Evolutionary conservation across 2,329 filamentous ascomycete species (phyloP), one percentile per base, ranked within the genome.

Genomic region (Monosporascus cannonballus): DNA sequence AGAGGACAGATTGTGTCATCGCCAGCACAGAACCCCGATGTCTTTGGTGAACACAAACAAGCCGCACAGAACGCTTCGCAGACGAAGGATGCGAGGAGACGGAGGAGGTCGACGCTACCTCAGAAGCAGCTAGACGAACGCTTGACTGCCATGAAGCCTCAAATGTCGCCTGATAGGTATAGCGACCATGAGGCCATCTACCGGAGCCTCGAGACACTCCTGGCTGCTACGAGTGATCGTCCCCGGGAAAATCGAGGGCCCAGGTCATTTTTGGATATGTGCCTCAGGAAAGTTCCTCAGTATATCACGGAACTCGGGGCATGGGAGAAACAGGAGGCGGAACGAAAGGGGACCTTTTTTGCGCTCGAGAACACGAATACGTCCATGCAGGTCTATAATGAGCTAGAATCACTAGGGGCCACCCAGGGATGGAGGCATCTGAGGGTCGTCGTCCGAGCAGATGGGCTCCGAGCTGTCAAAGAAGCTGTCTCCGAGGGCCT

Each of bases 181-280:
- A 61, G 61, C 2, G 70, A 73, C n/a, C 72, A 75, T 47, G 73
- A 77, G 51, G 71, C 74, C 2, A 69, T 79, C 49, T 72, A 74
- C 52, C 67, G 71, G 37, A 71, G 73, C 2, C 54, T 79, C 15
- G 74, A 78, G 46, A 64, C 71, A 5, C 62, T 80, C 24, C 64
- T 79, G 3, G 69, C 68, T 39, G 70, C 73, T 4, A 78, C 76
- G 18, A 62, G 45, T 34, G 48, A 49, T 18, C 50, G 51, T 9
- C 15, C 48, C n/a, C 37, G 55, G 14, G 53, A 56, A 47, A 27
- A 48, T n/a, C 53, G 55, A 56, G 55, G 69, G 62, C 20, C 67
- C 4, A 72, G 67, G 25, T 77, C 76, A 4, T 67, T 81, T 9
- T 54, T 80, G 18, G 71, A 73, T 20, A 75, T 77, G 71, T 78